These are phyloP conservation scores for Naganishia vaughanmartiniae DNA, from an alignment of 768 basidiomycete species.

Conservation along the genomic window DNA sequence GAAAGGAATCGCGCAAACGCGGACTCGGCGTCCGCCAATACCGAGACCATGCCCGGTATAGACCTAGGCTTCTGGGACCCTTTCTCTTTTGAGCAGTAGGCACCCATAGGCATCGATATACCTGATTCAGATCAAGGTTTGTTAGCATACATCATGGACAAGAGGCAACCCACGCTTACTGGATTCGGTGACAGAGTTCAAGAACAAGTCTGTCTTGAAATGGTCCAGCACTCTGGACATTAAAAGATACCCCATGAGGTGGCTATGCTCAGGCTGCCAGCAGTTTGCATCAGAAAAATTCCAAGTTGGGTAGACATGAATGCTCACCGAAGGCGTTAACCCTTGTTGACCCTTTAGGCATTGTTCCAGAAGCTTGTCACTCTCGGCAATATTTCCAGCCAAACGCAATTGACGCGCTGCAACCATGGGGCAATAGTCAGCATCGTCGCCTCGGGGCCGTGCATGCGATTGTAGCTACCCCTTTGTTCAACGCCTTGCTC, in stretches of 20 bases:
- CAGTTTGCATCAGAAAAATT: no score
- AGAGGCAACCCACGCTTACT: constrained; percentile 61
- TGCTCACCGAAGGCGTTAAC: not conserved
- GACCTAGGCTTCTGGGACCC: constrained; percentile 54
- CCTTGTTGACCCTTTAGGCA: not conserved
- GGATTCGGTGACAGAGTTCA: constrained; percentile 86
- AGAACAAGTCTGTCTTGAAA: constrained; percentile 80
- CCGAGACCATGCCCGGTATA: constrained; percentile 61
- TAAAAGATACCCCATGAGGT: constrained; percentile 51
- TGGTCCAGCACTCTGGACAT: constrained; percentile 72
- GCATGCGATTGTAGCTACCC: constrained; percentile 34
- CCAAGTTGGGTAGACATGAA: not conserved
- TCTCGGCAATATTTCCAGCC: not conserved
- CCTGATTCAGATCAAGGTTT: constrained; percentile 20
- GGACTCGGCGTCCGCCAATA: constrained; percentile 67
- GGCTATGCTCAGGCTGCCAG: constrained; percentile 42
- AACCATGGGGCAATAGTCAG: not conserved
- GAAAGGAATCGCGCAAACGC: constrained; percentile 67
- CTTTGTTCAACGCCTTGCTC: constrained; percentile 44
- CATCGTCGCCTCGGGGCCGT: no score
- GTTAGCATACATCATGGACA: not conserved
- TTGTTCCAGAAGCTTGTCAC: constrained; percentile 16
- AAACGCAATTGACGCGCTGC: constrained; percentile 12
- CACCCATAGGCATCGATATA: constrained; percentile 76
- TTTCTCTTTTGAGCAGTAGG: constrained; percentile 60